Evolutionary conservation across 768 basidiomycete genomes (phyloP).

Genomic region (Auriculariales sp.): DNA sequence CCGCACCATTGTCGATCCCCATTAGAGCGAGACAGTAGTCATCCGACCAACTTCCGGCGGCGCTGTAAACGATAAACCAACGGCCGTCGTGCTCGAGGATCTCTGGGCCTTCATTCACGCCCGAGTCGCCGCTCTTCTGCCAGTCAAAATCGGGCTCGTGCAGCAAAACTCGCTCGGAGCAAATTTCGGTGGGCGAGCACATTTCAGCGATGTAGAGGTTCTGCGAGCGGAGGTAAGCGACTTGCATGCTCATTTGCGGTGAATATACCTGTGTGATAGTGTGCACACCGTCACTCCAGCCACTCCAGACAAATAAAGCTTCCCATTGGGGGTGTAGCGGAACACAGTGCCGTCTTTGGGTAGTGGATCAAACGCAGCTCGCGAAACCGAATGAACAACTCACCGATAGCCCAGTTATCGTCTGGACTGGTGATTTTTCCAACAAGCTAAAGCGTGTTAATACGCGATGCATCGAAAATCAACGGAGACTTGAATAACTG

Average conservation of each 20-base stretch:
- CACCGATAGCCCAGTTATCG: conserved; percentile 1
- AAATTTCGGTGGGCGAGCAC: neutral
- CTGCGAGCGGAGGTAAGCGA: conserved; percentile 1
- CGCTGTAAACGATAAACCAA: neutral
- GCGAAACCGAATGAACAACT: no score
- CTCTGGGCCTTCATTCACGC: neutral
- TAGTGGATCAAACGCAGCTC: no score
- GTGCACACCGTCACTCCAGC: neutral
- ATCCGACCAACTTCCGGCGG: neutral
- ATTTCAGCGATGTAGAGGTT: neutral
- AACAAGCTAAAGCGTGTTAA: no score
- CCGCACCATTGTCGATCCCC: no score
- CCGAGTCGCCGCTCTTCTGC: neutral
- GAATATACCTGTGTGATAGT: no score
- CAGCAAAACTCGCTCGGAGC: neutral
- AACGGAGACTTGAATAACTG: no score
- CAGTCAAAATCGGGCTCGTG: neutral
- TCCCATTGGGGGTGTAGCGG: neutral
- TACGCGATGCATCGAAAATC: no score
- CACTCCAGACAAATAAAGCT: neutral
- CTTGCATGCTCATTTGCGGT: conserved; percentile 9
- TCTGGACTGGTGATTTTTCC: neutral
- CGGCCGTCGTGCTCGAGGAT: neutral
- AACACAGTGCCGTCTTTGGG: neutral
- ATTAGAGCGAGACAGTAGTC: conserved; percentile 1